phyloP scores from a whole-genome alignment of 768 basidiomycete genomes.

The Auricularia cornea region DNA sequence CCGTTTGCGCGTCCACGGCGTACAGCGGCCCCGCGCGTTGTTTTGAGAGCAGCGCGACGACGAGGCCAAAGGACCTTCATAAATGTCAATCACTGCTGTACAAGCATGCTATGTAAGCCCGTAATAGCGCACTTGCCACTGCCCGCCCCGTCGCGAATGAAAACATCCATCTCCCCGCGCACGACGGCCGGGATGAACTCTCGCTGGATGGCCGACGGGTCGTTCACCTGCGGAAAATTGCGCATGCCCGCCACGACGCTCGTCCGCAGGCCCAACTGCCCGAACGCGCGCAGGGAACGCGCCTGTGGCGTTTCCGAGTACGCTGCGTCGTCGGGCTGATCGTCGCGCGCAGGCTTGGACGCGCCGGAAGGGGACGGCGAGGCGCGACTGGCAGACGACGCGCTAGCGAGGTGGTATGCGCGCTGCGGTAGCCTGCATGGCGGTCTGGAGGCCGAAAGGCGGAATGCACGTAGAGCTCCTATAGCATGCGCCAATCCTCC shows the following conservation, averaged over 20 bases:
- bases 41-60: conserved; percentile 58
- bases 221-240: conserved; percentile 47
- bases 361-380: too few relatives aligned
- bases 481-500: too few relatives aligned
- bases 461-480: too few relatives aligned
- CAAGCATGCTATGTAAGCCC: background rate
- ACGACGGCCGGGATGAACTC: conserved; percentile 56
- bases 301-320: background rate
- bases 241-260: conserved; percentile 1
- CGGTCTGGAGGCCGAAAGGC: too few relatives aligned
- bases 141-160: conserved; percentile 65
- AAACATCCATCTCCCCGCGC: conserved; percentile 42
- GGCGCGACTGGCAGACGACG: too few relatives aligned
- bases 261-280: background rate
- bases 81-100: background rate
- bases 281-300: background rate
- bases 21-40: conserved; percentile 25
- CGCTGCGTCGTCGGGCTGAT: too few relatives aligned
- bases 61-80: conserved; percentile 60
- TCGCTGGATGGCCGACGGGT: conserved; percentile 52
- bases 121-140: conserved; percentile 61
- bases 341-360: too few relatives aligned
- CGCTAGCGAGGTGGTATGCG: too few relatives aligned
- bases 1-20: conserved; percentile 9
- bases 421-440: too few relatives aligned